phyloP scores from a whole-genome alignment of 768 basidiomycete genomes.

The Lactarius pseudohatsudake region DNA sequence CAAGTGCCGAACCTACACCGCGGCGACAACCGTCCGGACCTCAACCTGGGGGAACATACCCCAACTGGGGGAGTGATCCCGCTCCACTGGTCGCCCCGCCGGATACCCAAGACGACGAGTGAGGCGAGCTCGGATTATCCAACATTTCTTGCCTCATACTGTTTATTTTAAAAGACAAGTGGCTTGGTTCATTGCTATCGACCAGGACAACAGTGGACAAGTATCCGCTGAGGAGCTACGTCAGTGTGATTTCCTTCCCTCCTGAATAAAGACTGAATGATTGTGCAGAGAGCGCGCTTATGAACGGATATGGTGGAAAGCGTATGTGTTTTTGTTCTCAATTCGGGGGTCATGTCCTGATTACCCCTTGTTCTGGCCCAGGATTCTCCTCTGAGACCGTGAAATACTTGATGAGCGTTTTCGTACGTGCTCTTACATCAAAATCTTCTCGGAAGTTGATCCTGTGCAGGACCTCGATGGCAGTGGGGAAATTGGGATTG shows the following conservation, averaged over 20 bases:
- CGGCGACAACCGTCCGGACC: not conserved
- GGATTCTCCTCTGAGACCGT: slow-evolving; percentile 8
- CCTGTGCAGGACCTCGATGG: slow-evolving; percentile 10
- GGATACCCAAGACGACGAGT: slow-evolving; percentile 5
- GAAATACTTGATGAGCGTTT: slow-evolving; percentile 13
- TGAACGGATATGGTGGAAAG: slow-evolving; percentile 13
- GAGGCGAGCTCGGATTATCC: not conserved
- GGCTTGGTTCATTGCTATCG: slow-evolving; percentile 13
- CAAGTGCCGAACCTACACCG: not conserved
- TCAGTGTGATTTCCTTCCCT: not conserved
- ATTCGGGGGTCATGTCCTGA: not conserved
- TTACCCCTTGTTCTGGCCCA: not conserved
- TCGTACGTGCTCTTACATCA: slow-evolving; percentile 5
- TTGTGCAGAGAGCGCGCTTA: slow-evolving; percentile 10
- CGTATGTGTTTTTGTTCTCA: not conserved
- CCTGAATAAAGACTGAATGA: not conserved
- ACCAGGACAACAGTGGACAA: slow-evolving; percentile 13
- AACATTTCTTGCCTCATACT: not conserved
- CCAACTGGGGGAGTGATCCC: not conserved
- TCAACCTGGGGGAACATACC: not conserved
- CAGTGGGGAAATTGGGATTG: slow-evolving; percentile 8
- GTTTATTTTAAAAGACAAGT: not conserved
- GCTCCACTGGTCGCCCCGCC: not conserved
- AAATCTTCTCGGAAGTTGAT: not conserved
- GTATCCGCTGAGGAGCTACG: slow-evolving; percentile 13